Evolutionary conservation across 2,329 filamentous ascomycete genomes (phyloP).

Genomic region (Aspergillaceae sp.): DNA sequence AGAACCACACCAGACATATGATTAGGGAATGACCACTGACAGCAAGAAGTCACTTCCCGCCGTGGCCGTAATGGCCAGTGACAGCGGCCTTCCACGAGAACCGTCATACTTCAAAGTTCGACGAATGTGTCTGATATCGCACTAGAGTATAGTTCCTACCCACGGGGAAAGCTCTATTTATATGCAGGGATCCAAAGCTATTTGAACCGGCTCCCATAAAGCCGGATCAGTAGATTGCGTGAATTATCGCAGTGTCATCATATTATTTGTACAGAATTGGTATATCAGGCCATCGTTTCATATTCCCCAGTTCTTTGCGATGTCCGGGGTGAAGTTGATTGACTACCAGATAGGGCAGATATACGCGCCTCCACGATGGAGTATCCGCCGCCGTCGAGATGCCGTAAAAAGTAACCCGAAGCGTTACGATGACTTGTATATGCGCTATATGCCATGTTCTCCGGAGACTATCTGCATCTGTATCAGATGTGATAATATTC

Average conservation of each 20-base stretch:
- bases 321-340: background rate
- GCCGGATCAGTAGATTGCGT: background rate
- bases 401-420: background rate
- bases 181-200: background rate
- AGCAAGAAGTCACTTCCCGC: conserved; percentile 34
- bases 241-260: background rate
- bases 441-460: background rate
- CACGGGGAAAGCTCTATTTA: too few species aligned
- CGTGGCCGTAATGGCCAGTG: conserved; percentile 37
- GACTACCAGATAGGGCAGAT: background rate
- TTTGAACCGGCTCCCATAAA: background rate
- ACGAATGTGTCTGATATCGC: too few species aligned
- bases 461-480: too few species aligned
- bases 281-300: background rate
- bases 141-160: too few species aligned
- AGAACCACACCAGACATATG: too few species aligned
- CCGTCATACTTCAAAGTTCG: conserved; percentile 9
- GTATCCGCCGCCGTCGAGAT: background rate
- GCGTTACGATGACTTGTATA: background rate
- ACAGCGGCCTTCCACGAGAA: conserved; percentile 26
- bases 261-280: background rate
- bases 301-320: background rate
- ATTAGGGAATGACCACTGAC: conserved; percentile 1
- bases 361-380: background rate
- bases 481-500: too few species aligned